These are phyloP conservation scores for Luffa aegyptiaca DNA, from an alignment of 306 rosid species.

Conservation along the genomic window DNA sequence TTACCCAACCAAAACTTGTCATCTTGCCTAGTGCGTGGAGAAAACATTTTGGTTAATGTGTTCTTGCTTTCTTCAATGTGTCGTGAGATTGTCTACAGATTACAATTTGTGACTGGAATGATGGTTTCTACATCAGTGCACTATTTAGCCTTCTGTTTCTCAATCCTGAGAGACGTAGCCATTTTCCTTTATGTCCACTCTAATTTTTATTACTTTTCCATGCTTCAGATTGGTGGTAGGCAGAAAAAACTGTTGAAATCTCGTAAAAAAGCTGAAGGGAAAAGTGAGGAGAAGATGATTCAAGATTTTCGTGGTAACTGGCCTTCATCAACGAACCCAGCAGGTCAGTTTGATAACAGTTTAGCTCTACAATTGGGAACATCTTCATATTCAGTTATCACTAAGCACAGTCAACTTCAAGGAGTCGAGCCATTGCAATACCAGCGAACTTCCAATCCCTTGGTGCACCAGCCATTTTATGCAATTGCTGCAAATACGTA, in stretches of 20 bases:
- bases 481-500: constrained; percentile 43
- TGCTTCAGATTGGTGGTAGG: constrained; percentile 38
- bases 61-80: background rate
- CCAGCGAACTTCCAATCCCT: constrained; percentile 45
- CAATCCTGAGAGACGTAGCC: background rate
- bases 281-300: constrained; percentile 27
- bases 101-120: background rate
- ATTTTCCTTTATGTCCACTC: background rate
- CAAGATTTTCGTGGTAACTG: constrained; percentile 43
- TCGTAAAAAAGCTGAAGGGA: constrained; percentile 34
- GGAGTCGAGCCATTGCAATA: constrained; percentile 36
- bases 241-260: constrained; percentile 32
- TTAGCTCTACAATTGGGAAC: constrained; percentile 30
- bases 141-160: background rate
- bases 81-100: background rate
- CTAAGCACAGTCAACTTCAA: constrained; percentile 41
- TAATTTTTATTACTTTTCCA: constrained; percentile 11
- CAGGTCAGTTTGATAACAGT: constrained; percentile 47
- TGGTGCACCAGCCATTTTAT: constrained; percentile 28
- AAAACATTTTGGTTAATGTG: background rate
- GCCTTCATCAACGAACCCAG: constrained; percentile 39
- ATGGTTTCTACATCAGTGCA: background rate
- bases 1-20: background rate
- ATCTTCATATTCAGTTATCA: constrained; percentile 40
- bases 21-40: background rate